Evolutionary conservation across 1,284 basidiomycete species (phyloP).

Genomic region (Fistulina hepatica): DNA sequence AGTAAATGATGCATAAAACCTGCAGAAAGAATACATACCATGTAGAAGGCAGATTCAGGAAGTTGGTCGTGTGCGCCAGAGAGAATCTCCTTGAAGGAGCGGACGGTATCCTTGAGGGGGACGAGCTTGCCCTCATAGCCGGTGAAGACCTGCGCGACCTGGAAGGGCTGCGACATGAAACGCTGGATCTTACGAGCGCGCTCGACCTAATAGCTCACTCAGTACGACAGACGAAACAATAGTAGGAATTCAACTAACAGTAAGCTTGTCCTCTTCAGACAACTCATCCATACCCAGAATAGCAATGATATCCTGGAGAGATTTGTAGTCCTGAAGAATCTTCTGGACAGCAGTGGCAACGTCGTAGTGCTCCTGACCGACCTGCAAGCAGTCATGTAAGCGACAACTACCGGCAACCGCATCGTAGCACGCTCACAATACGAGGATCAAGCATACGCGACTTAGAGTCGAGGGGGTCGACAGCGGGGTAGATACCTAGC

Average conservation of each 20-base stretch:
- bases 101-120: conserved; percentile 83
- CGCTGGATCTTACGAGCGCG: conserved; percentile 86
- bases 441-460: conserved; percentile 99
- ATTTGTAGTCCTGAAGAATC: conserved; percentile 99
- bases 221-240: conserved; percentile 3
- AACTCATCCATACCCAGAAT: conserved; percentile 99
- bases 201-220: conserved; percentile 46
- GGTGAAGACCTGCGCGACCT: conserved; percentile 98
- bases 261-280: conserved; percentile 98
- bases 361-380: conserved; percentile 86
- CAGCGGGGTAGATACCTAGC: conserved; percentile 99
- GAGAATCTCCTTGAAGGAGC: conserved; percentile 95
- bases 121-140: conserved; percentile 97
- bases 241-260: conserved; percentile 42
- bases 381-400: conserved; percentile 25
- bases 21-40: conserved; percentile 33
- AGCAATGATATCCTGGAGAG: conserved; percentile 93
- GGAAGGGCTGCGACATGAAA: conserved; percentile 99
- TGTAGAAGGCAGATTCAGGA: conserved; percentile 93
- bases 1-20: background rate
- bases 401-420: background rate
- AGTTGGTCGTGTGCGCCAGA: conserved; percentile 79
- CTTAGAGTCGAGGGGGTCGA: conserved; percentile 98
- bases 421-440: conserved; percentile 61
- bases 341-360: conserved; percentile 95